Evolutionary conservation across 2,329 filamentous ascomycete species (phyloP).

Genomic region (Curvularia sp.): DNA sequence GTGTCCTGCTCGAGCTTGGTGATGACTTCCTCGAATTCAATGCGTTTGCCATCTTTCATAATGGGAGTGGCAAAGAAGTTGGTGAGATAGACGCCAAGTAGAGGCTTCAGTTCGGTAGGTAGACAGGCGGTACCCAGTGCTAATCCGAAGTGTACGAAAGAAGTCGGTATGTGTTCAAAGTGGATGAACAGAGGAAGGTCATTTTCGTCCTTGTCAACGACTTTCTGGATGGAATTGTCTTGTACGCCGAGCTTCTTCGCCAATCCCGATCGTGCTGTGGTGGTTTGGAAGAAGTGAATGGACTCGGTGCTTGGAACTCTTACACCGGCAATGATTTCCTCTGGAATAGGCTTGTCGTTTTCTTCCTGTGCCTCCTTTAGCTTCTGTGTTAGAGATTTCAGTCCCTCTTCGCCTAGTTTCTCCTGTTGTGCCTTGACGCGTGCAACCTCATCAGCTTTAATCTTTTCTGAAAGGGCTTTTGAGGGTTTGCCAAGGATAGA

Average conservation of each 20-base stretch:
- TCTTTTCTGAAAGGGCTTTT: slow-evolving; percentile 75
- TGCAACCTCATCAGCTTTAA: slow-evolving; percentile 81
- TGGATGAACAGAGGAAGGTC: slow-evolving; percentile 87
- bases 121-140: slow-evolving; percentile 80
- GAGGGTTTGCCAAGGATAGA: slow-evolving; percentile 91
- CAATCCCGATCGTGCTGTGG: slow-evolving; percentile 80
- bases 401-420: slow-evolving; percentile 79
- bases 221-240: slow-evolving; percentile 73
- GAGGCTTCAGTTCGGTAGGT: slow-evolving; percentile 81
- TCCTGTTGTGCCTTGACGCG: slow-evolving; percentile 81
- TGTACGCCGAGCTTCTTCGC: slow-evolving; percentile 74
- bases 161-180: slow-evolving; percentile 92
- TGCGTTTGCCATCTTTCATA: slow-evolving; percentile 72
- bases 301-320: slow-evolving; percentile 84
- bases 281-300: slow-evolving; percentile 92
- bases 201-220: slow-evolving; percentile 73
- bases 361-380: slow-evolving; percentile 84
- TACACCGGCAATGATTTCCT: slow-evolving; percentile 80
- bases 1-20: slow-evolving; percentile 91
- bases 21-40: slow-evolving; percentile 92
- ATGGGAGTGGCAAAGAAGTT: slow-evolving; percentile 97
- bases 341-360: slow-evolving; percentile 87
- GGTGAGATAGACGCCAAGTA: slow-evolving; percentile 83
- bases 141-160: slow-evolving; percentile 86
- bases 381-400: slow-evolving; percentile 75